A percentile compares a stretch with the other conserved stretches of the same genome.
These are phyloP conservation scores for Yamadazyma membranifaciens DNA, from an alignment of 1,139 yeast genomes.

Conservation along the genomic window DNA sequence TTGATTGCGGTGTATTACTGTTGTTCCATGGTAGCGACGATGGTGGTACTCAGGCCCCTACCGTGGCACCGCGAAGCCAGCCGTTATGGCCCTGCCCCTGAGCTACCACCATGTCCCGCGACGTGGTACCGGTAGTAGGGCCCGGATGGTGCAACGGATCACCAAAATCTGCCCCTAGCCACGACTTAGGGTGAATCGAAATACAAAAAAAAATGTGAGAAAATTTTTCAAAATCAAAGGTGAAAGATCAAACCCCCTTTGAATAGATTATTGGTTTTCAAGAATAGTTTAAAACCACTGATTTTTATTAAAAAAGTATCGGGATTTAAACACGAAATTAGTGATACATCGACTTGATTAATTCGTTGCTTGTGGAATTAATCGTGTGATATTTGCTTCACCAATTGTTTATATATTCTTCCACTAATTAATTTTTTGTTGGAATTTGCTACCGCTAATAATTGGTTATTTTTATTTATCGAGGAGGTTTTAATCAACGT, in stretches of 20 bases:
- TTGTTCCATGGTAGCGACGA: too few species aligned
- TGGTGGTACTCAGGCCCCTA: too few species aligned
- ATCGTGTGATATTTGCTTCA: too few species aligned
- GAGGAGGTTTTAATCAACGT: neutral
- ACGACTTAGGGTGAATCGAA: neutral
- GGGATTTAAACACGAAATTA: neutral
- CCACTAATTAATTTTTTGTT: constrained; percentile 5
- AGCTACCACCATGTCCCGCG: too few species aligned
- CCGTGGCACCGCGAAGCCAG: too few species aligned
- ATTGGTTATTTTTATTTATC: neutral
- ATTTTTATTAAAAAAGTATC: too few species aligned
- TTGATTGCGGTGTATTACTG: too few species aligned
- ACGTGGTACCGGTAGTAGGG: too few species aligned
- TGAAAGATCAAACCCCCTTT: constrained; percentile 4
- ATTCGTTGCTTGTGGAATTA: neutral
- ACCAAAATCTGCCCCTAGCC: neutral
- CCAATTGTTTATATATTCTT: neutral
- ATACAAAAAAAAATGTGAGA: neutral
- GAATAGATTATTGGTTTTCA: constrained; percentile 2
- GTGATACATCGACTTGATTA: neutral
- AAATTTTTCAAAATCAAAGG: constrained; percentile 6
- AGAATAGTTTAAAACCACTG: neutral
- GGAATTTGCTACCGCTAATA: constrained; percentile 3
- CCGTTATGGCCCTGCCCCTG: too few species aligned
- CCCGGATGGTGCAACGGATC: neutral